A percentile compares a stretch with the other conserved stretches of the same genome.
These are phyloP conservation scores for Geotrichum aggregatum DNA, from an alignment of 1,139 yeast species.

Conservation along the genomic window DNA sequence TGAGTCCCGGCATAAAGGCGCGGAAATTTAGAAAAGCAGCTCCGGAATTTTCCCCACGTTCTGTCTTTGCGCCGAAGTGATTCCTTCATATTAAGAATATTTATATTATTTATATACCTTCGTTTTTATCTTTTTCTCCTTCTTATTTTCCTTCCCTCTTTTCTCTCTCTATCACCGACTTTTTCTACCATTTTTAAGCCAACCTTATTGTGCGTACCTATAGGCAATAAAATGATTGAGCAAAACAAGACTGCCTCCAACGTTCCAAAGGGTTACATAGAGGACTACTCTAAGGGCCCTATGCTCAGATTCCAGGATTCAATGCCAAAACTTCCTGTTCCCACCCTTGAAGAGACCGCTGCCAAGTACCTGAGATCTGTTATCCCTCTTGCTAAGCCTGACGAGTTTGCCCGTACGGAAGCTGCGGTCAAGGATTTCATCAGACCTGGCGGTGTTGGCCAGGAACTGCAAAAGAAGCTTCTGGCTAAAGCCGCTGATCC, in stretches of 20 bases:
- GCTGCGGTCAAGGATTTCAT: constrained; percentile 63
- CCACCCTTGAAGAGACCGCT: constrained; percentile 69
- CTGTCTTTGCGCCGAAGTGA: too few species aligned
- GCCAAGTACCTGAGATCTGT: constrained; percentile 66
- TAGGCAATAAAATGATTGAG: constrained; percentile 22
- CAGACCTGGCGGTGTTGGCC: constrained; percentile 60
- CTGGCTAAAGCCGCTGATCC: constrained; percentile 53
- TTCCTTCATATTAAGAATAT: too few species aligned
- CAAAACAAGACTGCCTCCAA: constrained; percentile 35
- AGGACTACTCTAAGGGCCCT: constrained; percentile 53
- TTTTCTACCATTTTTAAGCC: not conserved
- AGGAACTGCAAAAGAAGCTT: constrained; percentile 63
- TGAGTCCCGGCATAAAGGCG: too few species aligned
- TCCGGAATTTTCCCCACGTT: too few species aligned
- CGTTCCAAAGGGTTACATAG: constrained; percentile 34
- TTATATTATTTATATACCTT: not conserved
- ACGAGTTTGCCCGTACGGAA: constrained; percentile 56
- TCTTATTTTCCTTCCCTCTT: not conserved
- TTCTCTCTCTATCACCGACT: not conserved
- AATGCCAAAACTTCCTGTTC: constrained; percentile 85
- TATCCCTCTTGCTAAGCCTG: constrained; percentile 58
- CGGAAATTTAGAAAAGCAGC: too few species aligned
- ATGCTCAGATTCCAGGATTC: constrained; percentile 69
- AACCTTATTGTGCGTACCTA: not conserved
- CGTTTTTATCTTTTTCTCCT: too few species aligned